Base-by-base conservation (phyloP, 345 rosid genomes). In the Hypericum perforatum region DNA sequence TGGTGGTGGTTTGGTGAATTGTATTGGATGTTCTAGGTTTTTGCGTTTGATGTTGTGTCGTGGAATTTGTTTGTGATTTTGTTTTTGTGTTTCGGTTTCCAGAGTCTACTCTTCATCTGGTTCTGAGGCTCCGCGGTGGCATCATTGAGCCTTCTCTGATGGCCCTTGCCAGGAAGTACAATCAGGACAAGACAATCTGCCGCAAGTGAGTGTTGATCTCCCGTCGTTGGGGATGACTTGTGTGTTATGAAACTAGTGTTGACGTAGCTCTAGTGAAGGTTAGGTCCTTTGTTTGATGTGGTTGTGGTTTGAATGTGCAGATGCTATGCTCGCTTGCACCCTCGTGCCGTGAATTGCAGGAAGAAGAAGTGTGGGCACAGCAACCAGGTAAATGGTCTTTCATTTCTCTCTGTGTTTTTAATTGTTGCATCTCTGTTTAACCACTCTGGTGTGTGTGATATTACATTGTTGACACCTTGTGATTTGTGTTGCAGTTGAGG, bases 361-460 rank as follows among this genome's bases (percentile, higher is more conserved):
- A 91, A 91, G 68, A 91, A 87, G 86, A 90, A 91, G 73, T 91
- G 98, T 58, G 98, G 98, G 7, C 98, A 91, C 63, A 91, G 96
- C 85, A 91, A 91, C 64, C 98, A 90, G 97, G 97, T 86, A 67
- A 60, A 8, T 6, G 3, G 40, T 29, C 42, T 12, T 41, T 14
- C 13, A 48, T 29, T 6, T 3, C 11, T 10, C 16, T 7, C 43
- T 15, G 9, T 37, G 12, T 48, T 32, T 5, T 10, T 14, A 1
- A 13, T 0, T 6, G 42, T n/a, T 3, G 10, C 5, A 2, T 58
- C 16, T 39, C 29, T 0, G 8, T 13, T 22, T 5, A 10, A 12
- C 5, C 10, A 0, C 3, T 8, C 14, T 39, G 6, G 3, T 32
- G 46, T 46, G 16, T 8, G 6, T 42, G 41, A 49, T 39, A 0